Conservation (phyloP, 1,284 basidiomycete genomes). For the Rhodotorula sp. region DNA sequence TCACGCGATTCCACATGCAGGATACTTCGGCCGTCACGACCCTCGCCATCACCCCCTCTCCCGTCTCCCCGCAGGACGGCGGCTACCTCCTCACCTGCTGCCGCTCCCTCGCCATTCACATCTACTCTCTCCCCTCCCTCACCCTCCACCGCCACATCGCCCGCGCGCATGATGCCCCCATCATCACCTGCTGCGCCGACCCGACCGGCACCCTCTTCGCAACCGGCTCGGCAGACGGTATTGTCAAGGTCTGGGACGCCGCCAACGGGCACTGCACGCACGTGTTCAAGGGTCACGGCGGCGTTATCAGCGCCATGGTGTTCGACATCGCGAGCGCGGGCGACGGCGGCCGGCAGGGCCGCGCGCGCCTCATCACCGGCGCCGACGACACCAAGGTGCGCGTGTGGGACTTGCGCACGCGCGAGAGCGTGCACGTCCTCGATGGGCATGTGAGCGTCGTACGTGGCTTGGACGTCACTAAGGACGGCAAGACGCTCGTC, state of each 20-base stretch:
- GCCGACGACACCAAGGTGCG: conserved; percentile 74
- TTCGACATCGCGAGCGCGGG: conserved; percentile 60
- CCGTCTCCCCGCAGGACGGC: conserved; percentile 47
- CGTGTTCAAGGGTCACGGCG: conserved; percentile 93
- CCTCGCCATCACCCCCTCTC: conserved; percentile 49
- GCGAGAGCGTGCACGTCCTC: conserved; percentile 61
- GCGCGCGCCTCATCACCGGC: conserved; percentile 44
- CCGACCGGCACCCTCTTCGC: conserved; percentile 89
- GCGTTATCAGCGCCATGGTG: conserved; percentile 83
- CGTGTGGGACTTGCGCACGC: conserved; percentile 78
- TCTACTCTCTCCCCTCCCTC: conserved; percentile 56
- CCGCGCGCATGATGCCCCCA: conserved; percentile 86
- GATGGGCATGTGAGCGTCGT: conserved; percentile 92
- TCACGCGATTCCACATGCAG: conserved; percentile 43
- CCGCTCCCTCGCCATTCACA: conserved; percentile 56
- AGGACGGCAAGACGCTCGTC: conserved; percentile 80
- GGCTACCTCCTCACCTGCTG: conserved; percentile 56
- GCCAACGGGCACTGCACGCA: conserved; percentile 87
- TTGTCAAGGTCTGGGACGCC: conserved; percentile 96
- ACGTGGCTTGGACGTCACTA: conserved; percentile 67
- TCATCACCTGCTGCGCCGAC: conserved; percentile 81
- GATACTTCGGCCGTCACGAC: conserved; percentile 60
- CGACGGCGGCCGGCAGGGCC: conserved; percentile 34
- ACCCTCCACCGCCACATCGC: conserved; percentile 71
- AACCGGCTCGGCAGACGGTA: conserved; percentile 91